phyloP scores from a whole-genome alignment of 495 filamentous ascomycete species.

The Astrocystis sublimbata region DNA sequence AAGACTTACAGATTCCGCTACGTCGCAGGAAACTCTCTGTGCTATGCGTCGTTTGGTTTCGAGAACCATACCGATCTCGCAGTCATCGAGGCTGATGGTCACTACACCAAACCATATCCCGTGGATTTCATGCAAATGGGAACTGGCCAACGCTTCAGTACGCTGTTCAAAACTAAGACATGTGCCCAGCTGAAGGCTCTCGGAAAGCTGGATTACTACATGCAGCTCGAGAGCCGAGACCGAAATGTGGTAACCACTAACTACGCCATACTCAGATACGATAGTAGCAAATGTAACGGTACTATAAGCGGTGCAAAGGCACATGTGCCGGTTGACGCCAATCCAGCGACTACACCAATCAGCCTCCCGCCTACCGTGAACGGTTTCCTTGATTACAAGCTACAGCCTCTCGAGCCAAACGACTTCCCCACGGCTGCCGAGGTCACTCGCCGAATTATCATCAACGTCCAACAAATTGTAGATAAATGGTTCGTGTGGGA shows the following conservation, averaged over 20 bases:
- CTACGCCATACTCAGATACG: conserved; percentile 52
- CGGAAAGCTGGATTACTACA: conserved; percentile 42
- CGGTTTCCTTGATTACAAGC: conserved; percentile 52
- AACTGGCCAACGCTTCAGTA: conserved; percentile 53
- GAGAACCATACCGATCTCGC: conserved; percentile 46
- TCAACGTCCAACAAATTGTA: conserved; percentile 30
- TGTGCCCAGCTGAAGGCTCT: conserved; percentile 36
- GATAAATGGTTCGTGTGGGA: conserved; percentile 7
- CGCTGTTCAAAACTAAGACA: conserved; percentile 48
- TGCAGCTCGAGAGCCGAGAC: conserved; percentile 52
- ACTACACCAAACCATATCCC: conserved; percentile 48
- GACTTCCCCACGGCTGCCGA: conserved; percentile 46
- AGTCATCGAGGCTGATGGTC: conserved; percentile 57
- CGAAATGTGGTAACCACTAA: conserved; percentile 38
- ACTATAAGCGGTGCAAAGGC: neutral
- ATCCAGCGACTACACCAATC: conserved; percentile 29
- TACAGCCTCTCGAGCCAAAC: conserved; percentile 39
- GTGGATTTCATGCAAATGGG: conserved; percentile 50
- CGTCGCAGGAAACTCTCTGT: conserved; percentile 52
- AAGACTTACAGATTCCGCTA: conserved; percentile 57
- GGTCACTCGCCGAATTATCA: conserved; percentile 52
- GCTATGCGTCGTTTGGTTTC: conserved; percentile 46
- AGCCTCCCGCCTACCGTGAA: conserved; percentile 37
- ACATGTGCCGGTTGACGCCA: conserved; percentile 14
- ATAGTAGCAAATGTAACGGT: conserved; percentile 22